A percentile compares a stretch with the other conserved stretches of the same genome.
Evolutionary conservation across 768 basidiomycete species (phyloP).

Genomic region (Leccinum rimulosum): DNA sequence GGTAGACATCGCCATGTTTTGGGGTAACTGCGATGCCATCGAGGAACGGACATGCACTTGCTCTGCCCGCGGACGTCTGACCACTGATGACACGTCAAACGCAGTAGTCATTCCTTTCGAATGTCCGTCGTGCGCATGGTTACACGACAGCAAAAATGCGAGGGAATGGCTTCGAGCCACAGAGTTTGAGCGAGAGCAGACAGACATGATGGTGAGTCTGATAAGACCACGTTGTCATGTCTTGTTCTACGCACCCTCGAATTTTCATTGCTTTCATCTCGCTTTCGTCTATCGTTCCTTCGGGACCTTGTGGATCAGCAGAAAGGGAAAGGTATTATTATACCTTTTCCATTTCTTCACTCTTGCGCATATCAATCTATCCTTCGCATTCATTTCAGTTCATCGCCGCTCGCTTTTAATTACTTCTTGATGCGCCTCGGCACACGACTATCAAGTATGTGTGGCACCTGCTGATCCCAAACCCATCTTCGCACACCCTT

Average conservation of each 20-base stretch:
- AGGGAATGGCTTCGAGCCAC: conserved; percentile 34
- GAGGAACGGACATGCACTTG: conserved; percentile 17
- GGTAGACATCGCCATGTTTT: conserved; percentile 62
- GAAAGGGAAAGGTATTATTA: conserved; percentile 3
- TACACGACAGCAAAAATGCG: conserved; percentile 31
- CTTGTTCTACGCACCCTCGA: not conserved
- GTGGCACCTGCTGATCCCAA: conserved; percentile 8
- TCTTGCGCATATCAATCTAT: conserved; percentile 3
- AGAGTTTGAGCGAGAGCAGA: conserved; percentile 28
- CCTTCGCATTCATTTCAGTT: conserved; percentile 5
- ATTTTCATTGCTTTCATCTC: conserved; percentile 14
- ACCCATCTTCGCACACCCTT: conserved; percentile 4
- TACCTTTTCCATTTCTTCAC: conserved; percentile 6
- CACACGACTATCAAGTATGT: not conserved
- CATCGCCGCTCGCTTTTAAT: conserved; percentile 8
- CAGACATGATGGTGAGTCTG: conserved; percentile 28
- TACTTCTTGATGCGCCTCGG: conserved; percentile 16
- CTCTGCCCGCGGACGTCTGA: conserved; percentile 12
- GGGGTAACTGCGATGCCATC: conserved; percentile 38
- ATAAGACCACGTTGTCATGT: conserved; percentile 3
- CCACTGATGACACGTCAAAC: conserved; percentile 7
- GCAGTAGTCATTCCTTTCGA: conserved; percentile 3
- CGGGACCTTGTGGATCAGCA: conserved; percentile 13
- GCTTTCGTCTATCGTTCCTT: conserved; percentile 3
- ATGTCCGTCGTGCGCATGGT: conserved; percentile 21